These are phyloP conservation scores for Geranium rotundifolium DNA, from an alignment of 345 rosid species.

Conservation along the genomic window DNA sequence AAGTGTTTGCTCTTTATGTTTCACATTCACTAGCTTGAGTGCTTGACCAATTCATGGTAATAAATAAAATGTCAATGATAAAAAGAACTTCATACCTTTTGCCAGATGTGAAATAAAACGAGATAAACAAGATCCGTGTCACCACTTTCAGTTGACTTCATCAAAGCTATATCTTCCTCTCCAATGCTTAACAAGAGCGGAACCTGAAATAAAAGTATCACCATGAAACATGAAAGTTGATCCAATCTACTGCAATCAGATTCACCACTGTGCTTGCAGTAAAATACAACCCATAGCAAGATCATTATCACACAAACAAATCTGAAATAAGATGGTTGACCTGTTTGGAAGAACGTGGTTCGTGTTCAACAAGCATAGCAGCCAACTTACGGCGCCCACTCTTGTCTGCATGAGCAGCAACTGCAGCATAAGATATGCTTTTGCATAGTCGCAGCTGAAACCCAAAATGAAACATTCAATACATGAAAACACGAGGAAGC, in stretches of 20 bases:
- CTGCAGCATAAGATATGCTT: constrained; percentile 96
- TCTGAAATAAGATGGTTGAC: constrained; percentile 13
- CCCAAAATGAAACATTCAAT: constrained; percentile 9
- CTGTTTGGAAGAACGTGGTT: constrained; percentile 93
- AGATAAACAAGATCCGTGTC: constrained; percentile 94
- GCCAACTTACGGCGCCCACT: constrained; percentile 84
- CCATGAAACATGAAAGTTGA: background rate
- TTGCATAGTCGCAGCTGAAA: constrained; percentile 78
- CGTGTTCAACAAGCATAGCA: constrained; percentile 94
- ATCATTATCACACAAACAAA: background rate
- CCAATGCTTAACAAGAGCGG: constrained; percentile 91
- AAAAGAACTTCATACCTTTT: constrained; percentile 38
- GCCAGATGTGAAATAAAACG: constrained; percentile 94
- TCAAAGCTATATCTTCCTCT: constrained; percentile 87
- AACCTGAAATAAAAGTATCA: constrained; percentile 37
- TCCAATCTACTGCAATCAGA: background rate
- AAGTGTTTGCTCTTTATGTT: background rate
- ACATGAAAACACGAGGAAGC: constrained; percentile 1
- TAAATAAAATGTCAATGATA: background rate
- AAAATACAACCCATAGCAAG: background rate
- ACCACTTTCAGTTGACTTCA: constrained; percentile 91
- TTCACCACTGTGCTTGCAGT: background rate
- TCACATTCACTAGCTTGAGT: too few relatives aligned
- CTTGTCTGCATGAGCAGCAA: constrained; percentile 98
- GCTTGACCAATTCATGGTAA: background rate